A percentile compares a stretch with the other conserved stretches of the same genome.
Conservation (phyloP, 805 yeast species). For the Myxozyma nipponensis region DNA sequence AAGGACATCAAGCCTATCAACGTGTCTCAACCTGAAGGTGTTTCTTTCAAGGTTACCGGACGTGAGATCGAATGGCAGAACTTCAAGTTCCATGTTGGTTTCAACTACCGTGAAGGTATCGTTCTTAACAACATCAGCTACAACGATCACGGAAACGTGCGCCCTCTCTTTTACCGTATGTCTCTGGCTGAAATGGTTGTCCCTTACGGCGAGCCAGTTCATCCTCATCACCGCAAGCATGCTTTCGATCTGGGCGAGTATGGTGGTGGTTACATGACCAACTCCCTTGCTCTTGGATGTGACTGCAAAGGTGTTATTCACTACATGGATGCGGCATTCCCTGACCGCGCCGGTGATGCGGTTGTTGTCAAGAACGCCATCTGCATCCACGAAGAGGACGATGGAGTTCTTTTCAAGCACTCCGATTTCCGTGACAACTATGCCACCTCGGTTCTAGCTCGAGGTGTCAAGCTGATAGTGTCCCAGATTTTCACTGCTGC, state of each 20-base stretch:
- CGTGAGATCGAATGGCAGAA: conserved; percentile 73
- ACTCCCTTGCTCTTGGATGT: conserved; percentile 73
- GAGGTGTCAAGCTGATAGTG: conserved; percentile 68
- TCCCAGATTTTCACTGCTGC: conserved; percentile 86
- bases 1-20: conserved; percentile 61
- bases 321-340: conserved; percentile 74
- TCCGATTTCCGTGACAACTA: conserved; percentile 80
- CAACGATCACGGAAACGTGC: conserved; percentile 67
- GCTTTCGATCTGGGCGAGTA: conserved; percentile 85
- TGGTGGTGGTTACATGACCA: conserved; percentile 84
- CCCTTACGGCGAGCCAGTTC: conserved; percentile 75
- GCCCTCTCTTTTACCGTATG: conserved; percentile 70
- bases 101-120: conserved; percentile 82
- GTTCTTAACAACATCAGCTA: conserved; percentile 68
- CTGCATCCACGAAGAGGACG: conserved; percentile 84
- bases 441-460: conserved; percentile 67
- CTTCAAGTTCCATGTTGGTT: conserved; percentile 73
- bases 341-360: conserved; percentile 64
- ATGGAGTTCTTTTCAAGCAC: conserved; percentile 73
- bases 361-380: conserved; percentile 70
- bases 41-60: conserved; percentile 67
- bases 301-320: conserved; percentile 85
- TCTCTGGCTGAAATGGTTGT: conserved; percentile 81
- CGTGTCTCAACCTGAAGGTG: conserved; percentile 78
- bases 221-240: conserved; percentile 80